Base-by-base conservation (phyloP, 176 grass and related monocot species). In the Aegilops umbellulata region DNA sequence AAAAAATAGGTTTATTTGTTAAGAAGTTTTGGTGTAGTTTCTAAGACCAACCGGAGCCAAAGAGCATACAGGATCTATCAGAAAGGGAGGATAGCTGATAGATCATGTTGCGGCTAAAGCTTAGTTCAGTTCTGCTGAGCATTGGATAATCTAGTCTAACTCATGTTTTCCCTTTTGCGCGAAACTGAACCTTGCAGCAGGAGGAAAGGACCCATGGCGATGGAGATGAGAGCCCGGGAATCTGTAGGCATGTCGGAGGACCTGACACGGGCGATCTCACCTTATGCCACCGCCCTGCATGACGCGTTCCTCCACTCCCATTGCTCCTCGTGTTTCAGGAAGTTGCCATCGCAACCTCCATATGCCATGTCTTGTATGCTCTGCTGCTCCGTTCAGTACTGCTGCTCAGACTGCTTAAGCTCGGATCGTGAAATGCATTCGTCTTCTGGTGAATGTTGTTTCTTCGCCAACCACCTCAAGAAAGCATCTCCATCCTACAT, bases 141-240 rank as follows among this genome's bases (percentile, higher is more conserved):
- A 73, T 58, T 31, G 53, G 38, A 10, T 69, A 41, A 32, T 63
- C 8, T 63, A 72, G 17, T 62, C 39, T 25, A 14, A 67, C 0
- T 60, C 24, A 64, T 78, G 11, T 67, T 83, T 81, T 26, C 38
- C 8, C 3, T 32, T 82, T 36, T 87, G 2, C 61, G 68, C 42
- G 83, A 31, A 65, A 73, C 10, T 67, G 2, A 67, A 75, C 12
- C 34, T 65, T 8, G 26, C 57, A 10, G 38, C 31, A 83, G 80
- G 44, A 86, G 85, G 60, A 31, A 25, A 29, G 3, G 51, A 30
- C 35, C 13, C 51, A 62, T 82, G 79, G 80, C 65, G 30, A 94
- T 98, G 93, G 91, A 93, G 81, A 98, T 98, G 91, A 90, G 88
- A 76, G 88, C 93, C 14, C 8, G 31, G 14, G 68, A 89, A 38